Percentiles rank a stretch among this genome's conserved stretches.
Evolutionary conservation across 192 early-diverging fungal species (phyloP).

Genomic region (Cladochytrium replicatum): DNA sequence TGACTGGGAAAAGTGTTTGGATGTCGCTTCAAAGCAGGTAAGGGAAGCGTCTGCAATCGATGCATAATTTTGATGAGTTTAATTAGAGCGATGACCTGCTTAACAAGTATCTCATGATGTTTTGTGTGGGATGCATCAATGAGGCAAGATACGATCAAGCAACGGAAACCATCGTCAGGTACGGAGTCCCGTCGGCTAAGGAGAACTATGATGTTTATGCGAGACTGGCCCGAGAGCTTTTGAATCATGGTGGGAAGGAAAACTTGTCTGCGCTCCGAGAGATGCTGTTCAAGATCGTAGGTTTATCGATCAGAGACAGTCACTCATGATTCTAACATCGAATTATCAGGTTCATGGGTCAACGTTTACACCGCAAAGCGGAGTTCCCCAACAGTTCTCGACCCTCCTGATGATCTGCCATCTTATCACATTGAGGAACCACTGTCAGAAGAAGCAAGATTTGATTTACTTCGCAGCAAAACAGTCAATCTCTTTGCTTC

Average conservation of each 20-base stretch:
- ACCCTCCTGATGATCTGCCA: constrained; percentile 38
- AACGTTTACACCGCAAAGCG: constrained; percentile 12
- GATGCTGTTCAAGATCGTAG: constrained; percentile 42
- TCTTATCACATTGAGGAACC: constrained; percentile 33
- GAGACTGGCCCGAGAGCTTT: constrained; percentile 26
- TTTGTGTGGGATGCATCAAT: constrained; percentile 23
- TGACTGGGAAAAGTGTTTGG: constrained; percentile 55
- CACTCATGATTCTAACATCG: background rate
- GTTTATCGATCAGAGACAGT: background rate
- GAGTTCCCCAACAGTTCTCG: constrained; percentile 29
- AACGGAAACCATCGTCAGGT: constrained; percentile 24
- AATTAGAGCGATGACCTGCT: constrained; percentile 29
- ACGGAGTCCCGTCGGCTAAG: constrained; percentile 25
- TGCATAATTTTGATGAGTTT: constrained; percentile 7
- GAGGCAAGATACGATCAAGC: constrained; percentile 33
- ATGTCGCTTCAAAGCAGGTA: constrained; percentile 32
- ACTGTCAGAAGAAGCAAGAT: constrained; percentile 41
- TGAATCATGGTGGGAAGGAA: constrained; percentile 14
- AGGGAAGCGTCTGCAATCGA: background rate
- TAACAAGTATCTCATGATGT: constrained; percentile 38
- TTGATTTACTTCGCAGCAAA: constrained; percentile 45
- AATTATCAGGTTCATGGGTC: constrained; percentile 14
- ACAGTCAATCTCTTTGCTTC: constrained; percentile 36
- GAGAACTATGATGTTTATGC: constrained; percentile 32
- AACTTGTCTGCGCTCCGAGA: constrained; percentile 29